Evolutionary conservation across 306 rosid genomes (phyloP).

Genomic region (Castanospermum australe): DNA sequence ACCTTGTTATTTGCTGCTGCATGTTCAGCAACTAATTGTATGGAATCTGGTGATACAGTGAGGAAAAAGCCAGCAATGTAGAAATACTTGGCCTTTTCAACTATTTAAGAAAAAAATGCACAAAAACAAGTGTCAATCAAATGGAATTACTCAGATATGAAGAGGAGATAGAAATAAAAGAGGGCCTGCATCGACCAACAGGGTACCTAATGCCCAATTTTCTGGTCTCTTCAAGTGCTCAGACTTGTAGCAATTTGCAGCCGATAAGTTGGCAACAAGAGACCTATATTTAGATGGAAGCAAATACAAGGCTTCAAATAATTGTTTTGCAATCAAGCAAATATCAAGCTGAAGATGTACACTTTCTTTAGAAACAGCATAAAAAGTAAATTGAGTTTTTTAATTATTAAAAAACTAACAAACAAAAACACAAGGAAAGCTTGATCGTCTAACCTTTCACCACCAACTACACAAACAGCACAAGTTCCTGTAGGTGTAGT

Average conservation of each 20-base stretch:
- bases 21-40: slow-evolving; percentile 82
- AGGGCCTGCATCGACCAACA: background rate
- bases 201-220: slow-evolving; percentile 81
- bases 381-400: background rate
- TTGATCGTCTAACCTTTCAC: slow-evolving; percentile 58
- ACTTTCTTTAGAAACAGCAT: background rate
- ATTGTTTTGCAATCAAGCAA: background rate
- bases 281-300: slow-evolving; percentile 47
- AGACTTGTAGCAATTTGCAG: slow-evolving; percentile 82
- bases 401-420: background rate
- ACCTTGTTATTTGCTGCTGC: slow-evolving; percentile 84
- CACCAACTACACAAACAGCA: slow-evolving; percentile 82
- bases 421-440: background rate
- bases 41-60: slow-evolving; percentile 87
- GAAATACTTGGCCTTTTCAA: slow-evolving; percentile 77
- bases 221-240: slow-evolving; percentile 80
- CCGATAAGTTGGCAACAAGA: slow-evolving; percentile 81
- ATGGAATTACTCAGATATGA: background rate
- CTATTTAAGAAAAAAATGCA: slow-evolving; percentile 42
- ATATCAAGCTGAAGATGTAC: slow-evolving; percentile 2
- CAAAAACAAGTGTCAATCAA: background rate
- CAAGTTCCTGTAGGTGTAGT: slow-evolving; percentile 82
- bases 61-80: slow-evolving; percentile 94
- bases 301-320: slow-evolving; percentile 11
- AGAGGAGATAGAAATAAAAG: background rate